Conservation (phyloP, 139 green algal genomes). For the Chlamydomonas asymmetrica region DNA sequence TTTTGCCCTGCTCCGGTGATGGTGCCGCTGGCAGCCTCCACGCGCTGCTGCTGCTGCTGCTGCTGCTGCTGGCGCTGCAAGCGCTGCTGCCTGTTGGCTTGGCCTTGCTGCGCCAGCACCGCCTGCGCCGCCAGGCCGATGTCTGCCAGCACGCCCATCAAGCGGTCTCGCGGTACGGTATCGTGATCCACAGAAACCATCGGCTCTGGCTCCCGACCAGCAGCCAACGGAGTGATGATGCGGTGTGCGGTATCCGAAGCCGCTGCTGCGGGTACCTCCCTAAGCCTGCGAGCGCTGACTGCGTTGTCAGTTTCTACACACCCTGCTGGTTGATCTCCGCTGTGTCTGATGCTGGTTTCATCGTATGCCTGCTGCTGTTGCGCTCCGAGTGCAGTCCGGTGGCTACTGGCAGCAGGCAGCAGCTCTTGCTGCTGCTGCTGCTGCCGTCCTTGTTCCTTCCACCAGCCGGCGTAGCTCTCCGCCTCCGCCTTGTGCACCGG, state of each 20-base stretch:
- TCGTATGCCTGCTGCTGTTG: too few relatives aligned
- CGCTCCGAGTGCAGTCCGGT: too few relatives aligned
- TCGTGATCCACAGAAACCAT: neutral
- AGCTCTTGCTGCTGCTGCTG: too few relatives aligned
- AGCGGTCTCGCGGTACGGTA: neutral
- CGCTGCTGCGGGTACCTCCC: conserved; percentile 1
- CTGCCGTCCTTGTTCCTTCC: too few relatives aligned
- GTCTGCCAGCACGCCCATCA: conserved; percentile 8
- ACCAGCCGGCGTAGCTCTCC: too few relatives aligned
- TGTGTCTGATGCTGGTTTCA: too few relatives aligned
- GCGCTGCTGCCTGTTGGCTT: neutral
- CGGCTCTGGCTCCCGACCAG: neutral
- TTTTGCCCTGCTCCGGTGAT: conserved; percentile 3
- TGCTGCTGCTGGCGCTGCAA: neutral
- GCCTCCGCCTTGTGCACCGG: too few relatives aligned
- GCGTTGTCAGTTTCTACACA: too few relatives aligned
- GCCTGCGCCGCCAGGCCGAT: conserved; percentile 23
- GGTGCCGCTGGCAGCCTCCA: too few relatives aligned
- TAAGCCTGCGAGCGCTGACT: too few relatives aligned
- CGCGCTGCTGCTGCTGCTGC: neutral
- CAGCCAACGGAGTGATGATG: neutral
- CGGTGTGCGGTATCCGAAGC: neutral
- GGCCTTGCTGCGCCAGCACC: conserved; percentile 1
- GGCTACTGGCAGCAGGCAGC: too few relatives aligned
- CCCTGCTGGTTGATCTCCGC: too few relatives aligned